phyloP scores from a whole-genome alignment of 2,329 filamentous ascomycete species.

The Sarocladium oryzae region DNA sequence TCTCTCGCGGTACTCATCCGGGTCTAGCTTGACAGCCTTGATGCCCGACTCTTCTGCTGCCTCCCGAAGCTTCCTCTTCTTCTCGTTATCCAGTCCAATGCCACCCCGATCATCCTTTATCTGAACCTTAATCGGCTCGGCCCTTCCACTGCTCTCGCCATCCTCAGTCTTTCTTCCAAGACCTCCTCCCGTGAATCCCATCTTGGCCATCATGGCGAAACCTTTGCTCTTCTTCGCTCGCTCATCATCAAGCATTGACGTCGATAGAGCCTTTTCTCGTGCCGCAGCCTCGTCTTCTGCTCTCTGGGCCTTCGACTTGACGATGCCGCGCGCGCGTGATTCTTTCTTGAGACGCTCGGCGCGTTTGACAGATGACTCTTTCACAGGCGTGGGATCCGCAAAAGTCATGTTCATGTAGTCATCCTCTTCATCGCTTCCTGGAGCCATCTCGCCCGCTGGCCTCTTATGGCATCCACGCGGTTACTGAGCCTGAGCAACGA shows the following conservation, averaged over 20 bases:
- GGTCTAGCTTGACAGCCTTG: conserved; percentile 58
- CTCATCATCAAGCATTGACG: conserved; percentile 58
- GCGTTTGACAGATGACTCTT: conserved; percentile 49
- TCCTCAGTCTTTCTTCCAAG: conserved; percentile 55
- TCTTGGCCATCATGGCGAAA: conserved; percentile 91
- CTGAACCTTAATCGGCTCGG: conserved; percentile 69
- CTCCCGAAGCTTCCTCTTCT: conserved; percentile 69
- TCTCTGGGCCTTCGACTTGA: conserved; percentile 77
- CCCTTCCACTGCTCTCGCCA: conserved; percentile 22
- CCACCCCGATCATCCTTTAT: conserved; percentile 77
- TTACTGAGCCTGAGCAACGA: too few species aligned
- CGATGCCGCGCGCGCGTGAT: conserved; percentile 59
- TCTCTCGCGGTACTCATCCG: conserved; percentile 66
- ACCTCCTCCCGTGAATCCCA: conserved; percentile 78
- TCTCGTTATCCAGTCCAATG: conserved; percentile 76
- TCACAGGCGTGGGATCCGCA: conserved; percentile 53
- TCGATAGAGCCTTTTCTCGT: conserved; percentile 70
- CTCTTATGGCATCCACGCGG: too few species aligned
- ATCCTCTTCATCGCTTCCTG: conserved; percentile 64
- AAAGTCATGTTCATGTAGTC: conserved; percentile 99
- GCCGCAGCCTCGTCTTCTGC: conserved; percentile 65
- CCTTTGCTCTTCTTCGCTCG: conserved; percentile 68
- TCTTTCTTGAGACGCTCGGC: conserved; percentile 49
- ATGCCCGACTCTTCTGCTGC: conserved; percentile 46
- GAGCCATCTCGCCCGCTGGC: conserved; percentile 10